These are phyloP conservation scores for Ceratocystis colombiana DNA, from an alignment of 2,329 filamentous ascomycete species.

Conservation along the genomic window DNA sequence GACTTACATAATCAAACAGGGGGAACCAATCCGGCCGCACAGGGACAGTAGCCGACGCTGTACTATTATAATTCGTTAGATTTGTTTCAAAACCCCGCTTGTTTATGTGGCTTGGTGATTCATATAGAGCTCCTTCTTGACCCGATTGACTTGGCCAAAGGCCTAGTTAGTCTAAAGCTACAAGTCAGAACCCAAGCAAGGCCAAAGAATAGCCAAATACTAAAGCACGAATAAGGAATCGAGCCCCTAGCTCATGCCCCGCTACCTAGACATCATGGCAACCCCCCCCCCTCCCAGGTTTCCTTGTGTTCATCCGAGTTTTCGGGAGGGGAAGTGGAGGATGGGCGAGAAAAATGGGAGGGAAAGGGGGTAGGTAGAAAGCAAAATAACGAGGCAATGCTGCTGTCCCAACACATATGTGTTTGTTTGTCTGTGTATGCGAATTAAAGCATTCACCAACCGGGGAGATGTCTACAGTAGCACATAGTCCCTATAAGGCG, in stretches of 20 bases:
- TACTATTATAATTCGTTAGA: too few species aligned
- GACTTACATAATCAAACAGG: too few species aligned
- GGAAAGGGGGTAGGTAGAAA: not conserved
- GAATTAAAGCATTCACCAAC: not conserved
- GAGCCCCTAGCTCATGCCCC: not conserved
- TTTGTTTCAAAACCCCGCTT: not conserved
- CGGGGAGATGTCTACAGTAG: not conserved
- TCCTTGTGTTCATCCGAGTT: not conserved
- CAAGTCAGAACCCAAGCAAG: not conserved
- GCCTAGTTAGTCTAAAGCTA: not conserved
- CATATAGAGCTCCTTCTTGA: not conserved
- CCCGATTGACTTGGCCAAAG: not conserved
- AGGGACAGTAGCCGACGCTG: too few species aligned
- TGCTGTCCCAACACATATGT: not conserved
- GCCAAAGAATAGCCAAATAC: not conserved
- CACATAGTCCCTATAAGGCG: too few species aligned
- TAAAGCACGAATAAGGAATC: not conserved
- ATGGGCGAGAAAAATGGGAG: not conserved
- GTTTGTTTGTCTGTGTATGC: not conserved
- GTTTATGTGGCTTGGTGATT: not conserved
- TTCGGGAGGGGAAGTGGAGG: not conserved
- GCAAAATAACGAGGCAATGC: not conserved
- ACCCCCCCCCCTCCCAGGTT: too few species aligned
- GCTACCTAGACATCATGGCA: not conserved
- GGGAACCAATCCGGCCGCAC: too few species aligned